Evolutionary conservation across 352 stramenopile species (phyloP), one percentile per base, ranked within the genome.

Genomic region (Pythium utonaiense): DNA sequence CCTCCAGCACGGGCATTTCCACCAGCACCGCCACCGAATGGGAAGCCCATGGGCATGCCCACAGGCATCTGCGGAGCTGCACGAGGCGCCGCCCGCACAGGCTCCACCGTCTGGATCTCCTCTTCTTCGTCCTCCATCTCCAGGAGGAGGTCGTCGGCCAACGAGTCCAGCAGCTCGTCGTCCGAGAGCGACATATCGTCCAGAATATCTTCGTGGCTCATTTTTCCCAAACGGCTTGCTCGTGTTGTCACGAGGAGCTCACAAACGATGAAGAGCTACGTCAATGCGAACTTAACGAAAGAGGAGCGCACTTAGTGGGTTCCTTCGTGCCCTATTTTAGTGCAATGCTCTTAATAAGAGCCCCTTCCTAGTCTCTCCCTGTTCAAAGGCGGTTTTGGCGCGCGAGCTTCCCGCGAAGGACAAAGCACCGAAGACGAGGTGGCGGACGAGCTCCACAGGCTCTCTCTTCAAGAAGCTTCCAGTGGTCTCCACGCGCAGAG

Each of bases 171-270:
- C 69, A 93, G 75, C 55, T 93, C 84, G 73, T 93, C 84, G 74
- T 93, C 84, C 70, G 84, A 93, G 50, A 93, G 75, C 59, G 81
- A 91, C 81, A 91, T 91, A 54, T 73, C 62, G 71, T 93, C 84
- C 31, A 93, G 66, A 41, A 93, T 87, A 65, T 91, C 78, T 57
- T 84, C 74, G 67, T 80, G 70, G 74, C 74, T 85, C 77, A 86
- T 86, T 19, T 13, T 69, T 8, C 10, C 40, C 27, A 27, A 17
- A 5, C 6, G 4, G 8, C 22, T 47, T 47, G 38, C 3, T 14
- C 12, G 4, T 34, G 44, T 48, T 17, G 17, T 44, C n/a, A n/a
- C n/a, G 36, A 44, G 36, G 6, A 19, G 36, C 36, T 44, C 36
- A 21, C 36, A n/a, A n/a, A n/a, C n/a, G n/a, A n/a, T 48, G n/a